Evolutionary conservation across 371 early-diverging fungal species (phyloP).

Genomic region (Hamiltosporidium magnivora): DNA sequence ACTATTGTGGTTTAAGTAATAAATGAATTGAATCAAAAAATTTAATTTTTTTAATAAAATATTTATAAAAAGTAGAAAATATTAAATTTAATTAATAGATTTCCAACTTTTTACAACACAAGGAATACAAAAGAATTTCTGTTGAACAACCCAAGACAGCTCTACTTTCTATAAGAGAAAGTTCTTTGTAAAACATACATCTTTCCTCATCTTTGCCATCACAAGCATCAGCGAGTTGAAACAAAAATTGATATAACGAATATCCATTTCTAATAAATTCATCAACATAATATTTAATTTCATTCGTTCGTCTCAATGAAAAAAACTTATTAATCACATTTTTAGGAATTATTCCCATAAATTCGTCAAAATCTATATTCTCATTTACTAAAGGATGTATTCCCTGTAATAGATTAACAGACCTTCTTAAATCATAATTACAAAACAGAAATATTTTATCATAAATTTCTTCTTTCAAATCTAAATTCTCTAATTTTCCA

Average conservation of each 20-base stretch:
- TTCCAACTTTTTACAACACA: slow-evolving; percentile 23
- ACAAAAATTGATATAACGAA: slow-evolving; percentile 37
- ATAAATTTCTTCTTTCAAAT: slow-evolving; percentile 10
- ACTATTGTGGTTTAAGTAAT: no score
- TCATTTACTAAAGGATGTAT: slow-evolving; percentile 17
- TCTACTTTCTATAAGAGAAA: slow-evolving; percentile 24
- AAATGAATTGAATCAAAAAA: no score
- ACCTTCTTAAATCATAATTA: slow-evolving; percentile 45
- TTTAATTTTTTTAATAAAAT: no score
- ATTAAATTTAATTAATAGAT: background rate
- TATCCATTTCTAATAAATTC: slow-evolving; percentile 34
- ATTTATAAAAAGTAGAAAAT: no score
- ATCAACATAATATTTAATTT: slow-evolving; percentile 19
- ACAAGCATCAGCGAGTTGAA: slow-evolving; percentile 20
- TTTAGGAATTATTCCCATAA: slow-evolving; percentile 37
- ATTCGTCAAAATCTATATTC: background rate
- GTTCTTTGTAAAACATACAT: slow-evolving; percentile 1
- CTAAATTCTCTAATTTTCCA: slow-evolving; percentile 32
- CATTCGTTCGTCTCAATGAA: slow-evolving; percentile 6
- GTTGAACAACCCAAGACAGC: slow-evolving; percentile 34
- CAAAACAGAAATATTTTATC: slow-evolving; percentile 30
- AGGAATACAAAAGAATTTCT: slow-evolving; percentile 27
- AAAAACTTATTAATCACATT: slow-evolving; percentile 25
- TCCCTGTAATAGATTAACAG: slow-evolving; percentile 51
- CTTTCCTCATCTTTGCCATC: slow-evolving; percentile 11